phyloP scores from a whole-genome alignment of 2,329 filamentous ascomycete genomes.

The Fusarium keratoplasticum region DNA sequence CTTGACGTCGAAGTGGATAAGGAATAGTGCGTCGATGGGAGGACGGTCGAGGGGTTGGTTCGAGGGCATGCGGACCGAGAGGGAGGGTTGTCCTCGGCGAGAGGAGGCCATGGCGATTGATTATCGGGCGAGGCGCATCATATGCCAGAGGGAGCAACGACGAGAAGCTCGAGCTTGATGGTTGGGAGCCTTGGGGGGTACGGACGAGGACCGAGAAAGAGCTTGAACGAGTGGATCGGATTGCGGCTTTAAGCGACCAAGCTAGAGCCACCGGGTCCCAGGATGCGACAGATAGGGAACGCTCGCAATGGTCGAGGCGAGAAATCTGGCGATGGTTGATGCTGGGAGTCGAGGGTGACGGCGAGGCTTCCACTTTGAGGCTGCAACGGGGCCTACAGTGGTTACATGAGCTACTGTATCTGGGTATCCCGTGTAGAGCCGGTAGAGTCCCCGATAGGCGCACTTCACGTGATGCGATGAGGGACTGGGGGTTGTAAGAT shows the following conservation, averaged over 20 bases:
- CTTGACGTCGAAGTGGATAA: slow-evolving; percentile 93
- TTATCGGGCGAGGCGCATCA: slow-evolving; percentile 45
- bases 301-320: slow-evolving; percentile 9
- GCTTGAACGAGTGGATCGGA: slow-evolving; percentile 1
- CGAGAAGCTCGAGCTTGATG: slow-evolving; percentile 4
- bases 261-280: neutral
- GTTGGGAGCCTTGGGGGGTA: neutral
- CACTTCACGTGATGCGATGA: slow-evolving; percentile 40
- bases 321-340: slow-evolving; percentile 25
- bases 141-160: slow-evolving; percentile 24
- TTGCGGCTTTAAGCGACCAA: neutral
- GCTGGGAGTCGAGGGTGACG: slow-evolving; percentile 19
- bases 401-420: slow-evolving; percentile 35
- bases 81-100: slow-evolving; percentile 53
- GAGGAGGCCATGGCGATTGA: slow-evolving; percentile 54
- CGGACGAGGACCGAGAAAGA: slow-evolving; percentile 3
- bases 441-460: slow-evolving; percentile 36
- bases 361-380: neutral
- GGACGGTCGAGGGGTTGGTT: slow-evolving; percentile 48
- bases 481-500: neutral
- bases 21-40: slow-evolving; percentile 79
- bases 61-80: slow-evolving; percentile 52
- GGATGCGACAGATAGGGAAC: neutral
- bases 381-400: slow-evolving; percentile 38
- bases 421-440: slow-evolving; percentile 4